A percentile compares a stretch with the other conserved stretches of the same genome.
Conservation (phyloP, 2,329 filamentous ascomycete genomes). For the Paramyrothecium sp. region DNA sequence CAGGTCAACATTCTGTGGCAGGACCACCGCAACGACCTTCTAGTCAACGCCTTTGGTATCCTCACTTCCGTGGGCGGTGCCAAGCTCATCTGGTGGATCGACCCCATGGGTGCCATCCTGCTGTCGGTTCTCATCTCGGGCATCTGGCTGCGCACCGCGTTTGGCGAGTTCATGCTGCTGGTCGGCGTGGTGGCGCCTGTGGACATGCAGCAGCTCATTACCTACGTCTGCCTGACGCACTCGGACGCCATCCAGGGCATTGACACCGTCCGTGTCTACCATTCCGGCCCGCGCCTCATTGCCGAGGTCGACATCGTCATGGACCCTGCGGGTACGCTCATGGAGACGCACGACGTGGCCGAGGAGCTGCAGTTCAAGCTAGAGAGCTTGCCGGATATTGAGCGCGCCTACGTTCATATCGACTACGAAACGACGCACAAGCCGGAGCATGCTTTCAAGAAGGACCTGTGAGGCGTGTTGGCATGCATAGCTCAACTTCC, state of each 20-base stretch:
- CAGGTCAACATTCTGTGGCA: slow-evolving; percentile 93
- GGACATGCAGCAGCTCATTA: slow-evolving; percentile 87
- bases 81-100: slow-evolving; percentile 91
- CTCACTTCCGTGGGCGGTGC: slow-evolving; percentile 87
- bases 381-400: slow-evolving; percentile 86
- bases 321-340: slow-evolving; percentile 70
- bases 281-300: slow-evolving; percentile 83
- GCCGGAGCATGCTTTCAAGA: slow-evolving; percentile 72
- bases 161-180: slow-evolving; percentile 84
- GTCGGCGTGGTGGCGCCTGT: slow-evolving; percentile 87
- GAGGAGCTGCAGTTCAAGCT: slow-evolving; percentile 93
- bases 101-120: slow-evolving; percentile 86
- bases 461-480: slow-evolving; percentile 45
- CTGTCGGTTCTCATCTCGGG: slow-evolving; percentile 74
- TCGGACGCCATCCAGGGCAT: slow-evolving; percentile 78
- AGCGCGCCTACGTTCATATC: slow-evolving; percentile 93
- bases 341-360: slow-evolving; percentile 85
- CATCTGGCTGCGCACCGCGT: slow-evolving; percentile 84
- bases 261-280: slow-evolving; percentile 93
- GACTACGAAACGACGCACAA: slow-evolving; percentile 97
- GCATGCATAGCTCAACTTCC: background rate
- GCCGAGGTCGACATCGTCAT: slow-evolving; percentile 97
- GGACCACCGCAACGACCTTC: slow-evolving; percentile 94
- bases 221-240: slow-evolving; percentile 88
- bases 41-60: slow-evolving; percentile 93